These are phyloP conservation scores for Aspergillus sergii DNA, from an alignment of 2,329 filamentous ascomycete species.

Conservation along the genomic window DNA sequence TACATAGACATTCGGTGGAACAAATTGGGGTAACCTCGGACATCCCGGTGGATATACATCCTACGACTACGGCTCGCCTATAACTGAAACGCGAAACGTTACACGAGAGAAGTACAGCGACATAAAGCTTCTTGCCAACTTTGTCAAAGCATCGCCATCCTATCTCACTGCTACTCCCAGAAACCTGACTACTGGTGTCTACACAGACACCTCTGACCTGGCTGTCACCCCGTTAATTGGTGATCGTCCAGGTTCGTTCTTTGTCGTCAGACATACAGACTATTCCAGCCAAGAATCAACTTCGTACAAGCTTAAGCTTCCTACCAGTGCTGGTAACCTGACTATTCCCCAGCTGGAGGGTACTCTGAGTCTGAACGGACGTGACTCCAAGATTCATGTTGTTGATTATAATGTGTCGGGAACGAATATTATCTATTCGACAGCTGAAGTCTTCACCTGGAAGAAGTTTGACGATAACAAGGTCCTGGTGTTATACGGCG, in stretches of 20 bases:
- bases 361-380: constrained; percentile 40
- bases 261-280: constrained; percentile 66
- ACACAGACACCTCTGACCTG: constrained; percentile 57
- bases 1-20: constrained; percentile 68
- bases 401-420: constrained; percentile 45
- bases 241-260: constrained; percentile 57
- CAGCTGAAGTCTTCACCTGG: constrained; percentile 50
- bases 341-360: constrained; percentile 46
- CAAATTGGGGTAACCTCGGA: constrained; percentile 81
- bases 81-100: constrained; percentile 70
- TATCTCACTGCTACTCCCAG: constrained; percentile 65
- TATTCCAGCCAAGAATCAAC: constrained; percentile 63
- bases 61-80: constrained; percentile 65
- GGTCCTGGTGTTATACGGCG: constrained; percentile 45
- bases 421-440: constrained; percentile 46
- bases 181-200: constrained; percentile 41
- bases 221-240: constrained; percentile 65
- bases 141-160: constrained; percentile 70
- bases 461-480: constrained; percentile 64
- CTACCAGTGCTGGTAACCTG: constrained; percentile 42
- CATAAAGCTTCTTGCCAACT: constrained; percentile 74
- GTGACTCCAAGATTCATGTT: constrained; percentile 50
- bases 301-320: constrained; percentile 64
- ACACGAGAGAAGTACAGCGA: constrained; percentile 77
- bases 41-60: constrained; percentile 66